Evolutionary conservation across 768 basidiomycete genomes (phyloP).

Genomic region (Macrolepiota dolichaula): DNA sequence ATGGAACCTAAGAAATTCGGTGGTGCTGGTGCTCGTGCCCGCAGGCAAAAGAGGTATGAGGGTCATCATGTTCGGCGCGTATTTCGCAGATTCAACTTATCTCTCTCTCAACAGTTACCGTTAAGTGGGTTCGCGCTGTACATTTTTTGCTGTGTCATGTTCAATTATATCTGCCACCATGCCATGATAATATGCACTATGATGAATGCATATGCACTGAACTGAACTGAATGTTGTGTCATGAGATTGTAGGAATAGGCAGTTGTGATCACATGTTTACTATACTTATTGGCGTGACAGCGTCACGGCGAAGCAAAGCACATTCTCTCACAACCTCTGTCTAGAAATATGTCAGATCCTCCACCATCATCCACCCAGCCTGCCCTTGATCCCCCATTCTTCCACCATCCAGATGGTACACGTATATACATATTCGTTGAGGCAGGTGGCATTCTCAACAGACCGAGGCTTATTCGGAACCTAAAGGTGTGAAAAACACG

Average conservation of each 20-base stretch:
- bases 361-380: constrained; percentile 11
- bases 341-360: constrained; percentile 12
- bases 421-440: constrained; percentile 55
- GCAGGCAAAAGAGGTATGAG: constrained; percentile 92
- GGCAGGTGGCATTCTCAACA: constrained; percentile 44
- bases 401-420: constrained; percentile 35
- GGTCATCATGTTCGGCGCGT: neutral
- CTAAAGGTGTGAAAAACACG: constrained; percentile 34
- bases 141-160: constrained; percentile 44
- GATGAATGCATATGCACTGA: constrained; percentile 14
- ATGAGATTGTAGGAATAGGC: neutral
- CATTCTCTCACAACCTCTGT: neutral
- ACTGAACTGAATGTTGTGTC: neutral
- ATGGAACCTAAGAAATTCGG: constrained; percentile 99
- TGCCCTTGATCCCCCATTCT: constrained; percentile 22
- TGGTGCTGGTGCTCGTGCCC: constrained; percentile 96
- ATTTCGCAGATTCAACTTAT: constrained; percentile 12
- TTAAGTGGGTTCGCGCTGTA: constrained; percentile 40
- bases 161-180: constrained; percentile 35
- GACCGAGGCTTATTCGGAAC: constrained; percentile 49
- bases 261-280: neutral
- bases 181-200: constrained; percentile 22
- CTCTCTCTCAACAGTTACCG: constrained; percentile 60
- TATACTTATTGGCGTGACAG: constrained; percentile 5
- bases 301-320: neutral